Evolutionary conservation across 108 stramenopile species (phyloP), one percentile per base, ranked within the genome.

Genomic region (Skeletonema costatum): DNA sequence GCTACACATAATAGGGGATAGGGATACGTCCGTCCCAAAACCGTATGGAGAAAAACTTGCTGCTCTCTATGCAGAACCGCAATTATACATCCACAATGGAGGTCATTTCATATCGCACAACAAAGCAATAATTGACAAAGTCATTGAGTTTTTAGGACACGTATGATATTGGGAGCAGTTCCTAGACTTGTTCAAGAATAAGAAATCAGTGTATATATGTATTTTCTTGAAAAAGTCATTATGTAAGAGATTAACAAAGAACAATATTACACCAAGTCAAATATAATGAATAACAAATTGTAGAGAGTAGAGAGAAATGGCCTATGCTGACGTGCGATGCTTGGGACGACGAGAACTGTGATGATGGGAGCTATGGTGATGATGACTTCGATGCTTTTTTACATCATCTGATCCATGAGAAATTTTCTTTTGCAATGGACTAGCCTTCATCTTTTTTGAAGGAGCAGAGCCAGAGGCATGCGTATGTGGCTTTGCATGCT

Each of bases 1-100:
- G 29, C 64, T 86, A 33, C 85, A 86, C 73, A 73, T 86, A 44
- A 74, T 77, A 35, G 85, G 85, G 31, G 36, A 68, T 4, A 73
- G 70, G 16, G 85, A 86, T 64, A 86, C 81, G 0, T 78, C 73
- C 58, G 85, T 86, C 12, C 73, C 68, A 12, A 77, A 68, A 32
- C 32, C 25, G 5, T 58, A 39, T 14, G 66, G 84, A 30, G 44
- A 73, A 29, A 58, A 78, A 33, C 58, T 85, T 14, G 70, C 80
- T 19, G 17, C 16, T 7, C 36, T 60, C 5, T 85, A 74, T 64
- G 11, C 17, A 8, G 36, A 81, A 21, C 71, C 64, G 30, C 50
- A 72, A 44, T 31, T 80, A 32, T 69, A 80, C 32, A 38, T 61
- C n/a, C 80, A 85, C 51, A 70, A 67, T 11, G 81, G 81, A 53